Conservation (phyloP, 139 green algal genomes). For the Asterochloris sp. region DNA sequence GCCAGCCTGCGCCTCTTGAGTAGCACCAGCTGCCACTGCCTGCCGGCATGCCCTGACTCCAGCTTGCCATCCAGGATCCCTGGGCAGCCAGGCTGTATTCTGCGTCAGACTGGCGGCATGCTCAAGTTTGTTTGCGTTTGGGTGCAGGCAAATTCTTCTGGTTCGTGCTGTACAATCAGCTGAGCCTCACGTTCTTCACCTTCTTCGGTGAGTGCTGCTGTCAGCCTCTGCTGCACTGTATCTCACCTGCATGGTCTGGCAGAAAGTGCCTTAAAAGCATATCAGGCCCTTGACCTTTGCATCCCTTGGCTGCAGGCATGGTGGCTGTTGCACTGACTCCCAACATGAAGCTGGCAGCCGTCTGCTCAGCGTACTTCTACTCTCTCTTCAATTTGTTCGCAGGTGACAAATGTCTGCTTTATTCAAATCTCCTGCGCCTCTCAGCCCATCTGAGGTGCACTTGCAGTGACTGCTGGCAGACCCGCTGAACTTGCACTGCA, state of each 20-base stretch:
- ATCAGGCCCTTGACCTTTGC: background rate
- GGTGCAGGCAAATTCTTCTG: constrained; percentile 23
- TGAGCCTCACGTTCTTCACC: constrained; percentile 36
- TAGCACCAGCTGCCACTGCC: too few species aligned
- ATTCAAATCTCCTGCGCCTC: background rate
- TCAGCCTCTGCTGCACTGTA: background rate
- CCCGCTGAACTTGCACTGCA: background rate
- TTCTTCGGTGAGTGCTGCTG: constrained; percentile 14
- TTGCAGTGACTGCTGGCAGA: background rate
- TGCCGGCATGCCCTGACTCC: too few species aligned
- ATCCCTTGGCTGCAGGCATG: background rate
- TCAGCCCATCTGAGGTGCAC: background rate
- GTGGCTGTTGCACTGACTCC: constrained; percentile 15
- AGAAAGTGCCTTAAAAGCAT: background rate
- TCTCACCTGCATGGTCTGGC: background rate
- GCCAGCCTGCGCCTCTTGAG: too few species aligned
- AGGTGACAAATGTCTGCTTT: background rate
- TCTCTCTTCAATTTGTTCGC: constrained; percentile 18
- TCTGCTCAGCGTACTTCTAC: constrained; percentile 20
- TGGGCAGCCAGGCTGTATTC: background rate
- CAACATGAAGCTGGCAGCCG: constrained; percentile 18
- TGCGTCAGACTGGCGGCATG: background rate
- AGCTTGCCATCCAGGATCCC: background rate
- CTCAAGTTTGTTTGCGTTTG: background rate
- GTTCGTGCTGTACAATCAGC: constrained; percentile 30